phyloP scores from a whole-genome alignment of 2,329 filamentous ascomycete genomes.

The Epichloe gansuensis region DNA sequence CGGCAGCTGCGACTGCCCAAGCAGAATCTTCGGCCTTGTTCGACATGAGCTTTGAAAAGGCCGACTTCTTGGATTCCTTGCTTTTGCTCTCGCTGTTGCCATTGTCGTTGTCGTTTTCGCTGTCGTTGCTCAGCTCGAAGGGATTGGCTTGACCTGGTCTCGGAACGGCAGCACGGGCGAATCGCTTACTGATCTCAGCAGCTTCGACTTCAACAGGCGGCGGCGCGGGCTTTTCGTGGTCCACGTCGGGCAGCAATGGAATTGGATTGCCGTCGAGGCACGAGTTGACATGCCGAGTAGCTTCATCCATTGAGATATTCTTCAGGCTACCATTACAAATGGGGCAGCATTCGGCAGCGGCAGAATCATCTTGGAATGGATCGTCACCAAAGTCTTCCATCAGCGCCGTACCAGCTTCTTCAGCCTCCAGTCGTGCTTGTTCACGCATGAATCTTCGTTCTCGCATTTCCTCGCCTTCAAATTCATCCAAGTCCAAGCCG shows the following conservation, averaged over 20 bases:
- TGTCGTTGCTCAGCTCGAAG: slow-evolving; percentile 39
- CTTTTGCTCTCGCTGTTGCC: slow-evolving; percentile 21
- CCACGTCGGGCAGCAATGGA: slow-evolving; percentile 34
- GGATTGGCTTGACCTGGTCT: slow-evolving; percentile 74
- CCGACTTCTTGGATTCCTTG: slow-evolving; percentile 41
- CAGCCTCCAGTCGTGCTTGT: slow-evolving; percentile 54
- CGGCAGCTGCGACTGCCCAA: slow-evolving; percentile 76
- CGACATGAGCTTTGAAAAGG: slow-evolving; percentile 89
- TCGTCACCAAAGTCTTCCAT: slow-evolving; percentile 23
- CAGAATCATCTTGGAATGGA: slow-evolving; percentile 18
- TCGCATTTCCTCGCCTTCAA: slow-evolving; percentile 52
- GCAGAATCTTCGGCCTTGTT: slow-evolving; percentile 80
- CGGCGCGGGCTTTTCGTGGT: slow-evolving; percentile 7
- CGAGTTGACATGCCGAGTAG: slow-evolving; percentile 77
- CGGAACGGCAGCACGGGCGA: slow-evolving; percentile 56
- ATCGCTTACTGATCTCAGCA: slow-evolving; percentile 40
- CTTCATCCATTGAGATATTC: slow-evolving; percentile 52
- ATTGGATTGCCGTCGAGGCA: slow-evolving; percentile 77
- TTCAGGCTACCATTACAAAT: slow-evolving; percentile 59
- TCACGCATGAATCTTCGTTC: slow-evolving; percentile 64
- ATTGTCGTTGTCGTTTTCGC: slow-evolving; percentile 10
- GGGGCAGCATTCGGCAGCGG: slow-evolving; percentile 46
- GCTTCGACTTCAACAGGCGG: slow-evolving; percentile 20
- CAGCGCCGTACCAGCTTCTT: slow-evolving; percentile 35
- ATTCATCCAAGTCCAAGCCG: slow-evolving; percentile 38